A percentile compares a stretch with the other conserved stretches of the same genome.
Evolutionary conservation across 495 filamentous ascomycete genomes (phyloP).

Genomic region (Tuber borchii): DNA sequence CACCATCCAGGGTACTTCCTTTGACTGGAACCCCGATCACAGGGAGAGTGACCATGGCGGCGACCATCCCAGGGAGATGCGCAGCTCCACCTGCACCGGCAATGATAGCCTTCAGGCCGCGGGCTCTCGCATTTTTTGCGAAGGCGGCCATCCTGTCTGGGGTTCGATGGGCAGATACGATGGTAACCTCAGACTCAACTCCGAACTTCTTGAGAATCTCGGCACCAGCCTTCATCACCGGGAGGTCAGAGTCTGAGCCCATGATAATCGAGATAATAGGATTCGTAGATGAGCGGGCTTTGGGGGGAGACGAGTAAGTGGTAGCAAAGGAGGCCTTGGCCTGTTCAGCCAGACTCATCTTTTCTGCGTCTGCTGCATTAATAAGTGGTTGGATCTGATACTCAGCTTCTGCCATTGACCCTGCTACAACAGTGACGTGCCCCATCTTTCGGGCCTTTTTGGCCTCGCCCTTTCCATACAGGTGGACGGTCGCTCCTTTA

Average conservation of each 20-base stretch:
- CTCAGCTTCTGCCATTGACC: slow-evolving; percentile 66
- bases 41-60: slow-evolving; percentile 76
- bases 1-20: slow-evolving; percentile 75
- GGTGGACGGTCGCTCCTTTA: slow-evolving; percentile 62
- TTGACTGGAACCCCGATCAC: slow-evolving; percentile 92
- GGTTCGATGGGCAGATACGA: slow-evolving; percentile 92
- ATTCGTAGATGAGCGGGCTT: slow-evolving; percentile 13
- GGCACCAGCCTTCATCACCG: slow-evolving; percentile 66
- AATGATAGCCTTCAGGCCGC: slow-evolving; percentile 82
- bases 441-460: slow-evolving; percentile 90
- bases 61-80: slow-evolving; percentile 86
- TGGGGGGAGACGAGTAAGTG: slow-evolving; percentile 37
- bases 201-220: slow-evolving; percentile 68
- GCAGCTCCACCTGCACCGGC: slow-evolving; percentile 90
- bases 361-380: slow-evolving; percentile 51
- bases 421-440: slow-evolving; percentile 71
- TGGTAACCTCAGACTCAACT: slow-evolving; percentile 68
- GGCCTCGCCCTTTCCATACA: slow-evolving; percentile 83
- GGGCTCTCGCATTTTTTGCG: slow-evolving; percentile 58
- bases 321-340: slow-evolving; percentile 40
- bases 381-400: slow-evolving; percentile 61
- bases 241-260: slow-evolving; percentile 92
- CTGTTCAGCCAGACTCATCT: slow-evolving; percentile 41
- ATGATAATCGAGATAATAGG: slow-evolving; percentile 80
- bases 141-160: slow-evolving; percentile 74